Base-by-base conservation (phyloP, 768 basidiomycete species). In the Phaffia tasmanica region DNA sequence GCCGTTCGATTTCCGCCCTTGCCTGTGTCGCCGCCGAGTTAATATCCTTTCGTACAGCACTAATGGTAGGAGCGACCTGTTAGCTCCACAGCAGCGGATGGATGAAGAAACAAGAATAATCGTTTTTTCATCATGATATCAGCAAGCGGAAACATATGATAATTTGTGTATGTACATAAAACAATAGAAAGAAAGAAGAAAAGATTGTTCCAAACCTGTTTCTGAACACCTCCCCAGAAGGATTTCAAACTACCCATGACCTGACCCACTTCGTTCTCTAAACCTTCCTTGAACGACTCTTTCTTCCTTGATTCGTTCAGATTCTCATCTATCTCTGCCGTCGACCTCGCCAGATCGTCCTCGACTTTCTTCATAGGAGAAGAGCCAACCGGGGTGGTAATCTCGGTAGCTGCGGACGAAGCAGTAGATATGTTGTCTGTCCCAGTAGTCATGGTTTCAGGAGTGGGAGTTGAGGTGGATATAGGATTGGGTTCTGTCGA, bases 31-130 rank as follows among this genome's bases (percentile, higher is more conserved):
- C 56, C 18, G 62, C 67, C n/a, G 62, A 25, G 1, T 49, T 27
- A 27, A 69, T 15, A 46, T 69, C 67, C 57, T 69, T 69, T 35
- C 62, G 62, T n/a, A 64, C 63, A 21, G 62, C 57, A 16, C 57
- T 63, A 23, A 69, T 62, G 29, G 63, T 62, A 15, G 67, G 67
- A 23, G 67, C 67, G 46, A 69, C 63, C 67, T 69, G 47, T 32
- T 0, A 35, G 14, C 8, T 53, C 51, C 51, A 53, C 21, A 27
- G 27, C n/a, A 27, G 16, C 21, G 51, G 16, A 18, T 21, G 51
- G 16, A n/a, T 21, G 21, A 58, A 32, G 30, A 19, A 7, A 8
- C 19, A 1, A 21, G 46, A 3, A 1, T 18, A 18, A 48, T 35
- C 25, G 5, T 6, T 27, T 18, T 23, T 19, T 21, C n/a, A 47